Evolutionary conservation across 2,329 filamentous ascomycete species (phyloP).

Genomic region (Salinomyces thailandicus): DNA sequence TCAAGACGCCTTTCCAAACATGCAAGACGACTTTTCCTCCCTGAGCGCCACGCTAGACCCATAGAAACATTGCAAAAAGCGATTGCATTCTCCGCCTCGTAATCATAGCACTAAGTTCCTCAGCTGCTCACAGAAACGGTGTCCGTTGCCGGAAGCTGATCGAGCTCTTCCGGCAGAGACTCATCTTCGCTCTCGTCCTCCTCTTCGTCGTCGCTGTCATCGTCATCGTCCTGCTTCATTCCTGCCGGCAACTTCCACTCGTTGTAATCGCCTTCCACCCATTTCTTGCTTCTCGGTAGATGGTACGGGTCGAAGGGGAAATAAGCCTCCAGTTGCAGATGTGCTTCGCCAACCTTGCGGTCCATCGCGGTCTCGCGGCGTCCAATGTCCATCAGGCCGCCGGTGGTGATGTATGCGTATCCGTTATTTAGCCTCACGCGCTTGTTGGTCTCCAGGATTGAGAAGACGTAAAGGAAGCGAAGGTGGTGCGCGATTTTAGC

Average conservation of each 20-base stretch:
- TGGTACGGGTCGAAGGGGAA: conserved; percentile 98
- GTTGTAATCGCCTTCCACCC: conserved; percentile 78
- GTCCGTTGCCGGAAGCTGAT: conserved; percentile 8
- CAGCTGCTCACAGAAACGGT: conserved; percentile 16
- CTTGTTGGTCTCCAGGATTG: conserved; percentile 85
- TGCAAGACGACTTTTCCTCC: conserved; percentile 11
- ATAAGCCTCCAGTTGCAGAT: conserved; percentile 81
- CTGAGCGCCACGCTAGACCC: conserved; percentile 13
- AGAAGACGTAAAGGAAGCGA: conserved; percentile 79
- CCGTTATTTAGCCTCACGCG: conserved; percentile 68
- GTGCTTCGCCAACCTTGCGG: conserved; percentile 57
- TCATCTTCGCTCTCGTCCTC: conserved; percentile 25
- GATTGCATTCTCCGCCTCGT: too few relatives aligned
- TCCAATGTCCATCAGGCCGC: conserved; percentile 41
- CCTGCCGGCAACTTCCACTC: conserved; percentile 65
- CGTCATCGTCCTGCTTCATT: conserved; percentile 46
- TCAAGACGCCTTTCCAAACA: conserved; percentile 9
- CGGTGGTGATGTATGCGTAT: conserved; percentile 37
- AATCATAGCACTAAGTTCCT: too few relatives aligned
- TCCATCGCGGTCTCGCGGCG: conserved; percentile 46
- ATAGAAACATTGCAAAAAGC: too few relatives aligned
- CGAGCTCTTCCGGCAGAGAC: conserved; percentile 8
- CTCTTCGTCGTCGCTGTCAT: conserved; percentile 40
- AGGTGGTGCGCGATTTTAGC: conserved; percentile 78
- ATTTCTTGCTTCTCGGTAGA: conserved; percentile 72